Conservation (phyloP, 805 yeast genomes). For the Kodamaea leandrae region DNA sequence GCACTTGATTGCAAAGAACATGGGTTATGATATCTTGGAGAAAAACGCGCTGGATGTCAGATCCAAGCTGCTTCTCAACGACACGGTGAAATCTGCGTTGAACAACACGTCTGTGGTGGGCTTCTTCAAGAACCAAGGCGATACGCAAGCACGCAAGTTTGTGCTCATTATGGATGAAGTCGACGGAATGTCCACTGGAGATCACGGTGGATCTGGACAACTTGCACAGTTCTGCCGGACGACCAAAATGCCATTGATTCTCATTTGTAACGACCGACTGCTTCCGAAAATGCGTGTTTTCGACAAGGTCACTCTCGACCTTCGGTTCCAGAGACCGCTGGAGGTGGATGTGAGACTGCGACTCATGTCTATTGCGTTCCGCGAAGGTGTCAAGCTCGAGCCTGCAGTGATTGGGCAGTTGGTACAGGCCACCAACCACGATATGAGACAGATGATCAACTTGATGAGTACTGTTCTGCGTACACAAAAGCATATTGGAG, state of each 20-base stretch:
- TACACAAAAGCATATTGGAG: constrained; percentile 63
- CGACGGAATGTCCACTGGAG: constrained; percentile 99
- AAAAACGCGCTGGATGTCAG: constrained; percentile 88
- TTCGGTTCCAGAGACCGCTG: constrained; percentile 87
- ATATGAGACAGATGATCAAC: constrained; percentile 91
- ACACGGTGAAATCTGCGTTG: constrained; percentile 65
- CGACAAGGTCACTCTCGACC: constrained; percentile 74
- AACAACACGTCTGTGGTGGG: constrained; percentile 84
- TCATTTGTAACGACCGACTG: constrained; percentile 90
- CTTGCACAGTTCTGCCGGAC: constrained; percentile 81
- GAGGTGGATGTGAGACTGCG: constrained; percentile 79
- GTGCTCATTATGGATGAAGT: constrained; percentile 97
- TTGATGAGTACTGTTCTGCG: constrained; percentile 79
- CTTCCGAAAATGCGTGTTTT: constrained; percentile 96
- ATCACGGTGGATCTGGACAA: constrained; percentile 97
- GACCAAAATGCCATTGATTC: constrained; percentile 84
- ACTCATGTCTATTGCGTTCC: constrained; percentile 82
- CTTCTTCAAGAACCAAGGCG: constrained; percentile 48
- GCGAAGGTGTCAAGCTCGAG: constrained; percentile 80
- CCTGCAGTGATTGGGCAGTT: constrained; percentile 79
- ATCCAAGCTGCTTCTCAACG: constrained; percentile 72
- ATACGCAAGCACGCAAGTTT: constrained; percentile 48
- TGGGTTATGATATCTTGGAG: constrained; percentile 74
- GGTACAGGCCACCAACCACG: constrained; percentile 82
- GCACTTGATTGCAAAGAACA: constrained; percentile 62